Evolutionary conservation across 2,329 filamentous ascomycete genomes (phyloP), one percentile per base, ranked within the genome.

Genomic region (Aureobasidium uvarum): DNA sequence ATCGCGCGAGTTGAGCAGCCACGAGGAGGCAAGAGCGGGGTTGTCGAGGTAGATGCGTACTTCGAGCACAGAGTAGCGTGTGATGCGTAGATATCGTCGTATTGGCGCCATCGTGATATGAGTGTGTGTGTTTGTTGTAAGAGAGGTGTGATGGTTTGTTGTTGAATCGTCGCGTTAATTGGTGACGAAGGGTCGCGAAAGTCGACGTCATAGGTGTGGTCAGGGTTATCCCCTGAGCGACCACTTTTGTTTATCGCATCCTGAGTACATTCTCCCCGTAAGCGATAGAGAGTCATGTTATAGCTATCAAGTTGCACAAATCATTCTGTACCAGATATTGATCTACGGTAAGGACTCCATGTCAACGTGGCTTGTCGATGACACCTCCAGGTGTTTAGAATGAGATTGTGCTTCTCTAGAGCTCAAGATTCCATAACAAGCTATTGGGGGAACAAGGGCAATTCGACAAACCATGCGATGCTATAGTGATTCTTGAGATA

Each of bases 41-140:
- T 94, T 93, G 69, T 98, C 94, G 54, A 97, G 86, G 77, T 98
- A 98, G 70, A 99, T 95, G 69, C 93, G 92, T 69, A 91, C 92
- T 83, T 99, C 95, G n/a, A 99, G 84, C 38, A 97, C 92, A 5
- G 94, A 96, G 77, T 92, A 91, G 74, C 94, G 93, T 64, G 90
- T 94, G 71, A 98, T 96, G 62, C 94, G 87, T 64, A 98, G 83
- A 75, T 98, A 97, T 72, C 93, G 86, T 66, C 93, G 87, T 55
- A 96, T 86, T 13, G 93, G 93, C 14, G 92, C 89, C 93, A 97
- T 97, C 14, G 23, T 16, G 16, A 4, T 7, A 3, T 16, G 18
- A 3, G 39, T 31, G 5, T 23, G 25, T 16, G 46, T 25, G 25
- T 25, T 16, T 13, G 8, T n/a, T 25, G 41, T 50, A n/a, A n/a